These are phyloP conservation scores for Cutaneotrichosporon cavernicola DNA, from an alignment of 1,284 basidiomycete species.

Conservation along the genomic window DNA sequence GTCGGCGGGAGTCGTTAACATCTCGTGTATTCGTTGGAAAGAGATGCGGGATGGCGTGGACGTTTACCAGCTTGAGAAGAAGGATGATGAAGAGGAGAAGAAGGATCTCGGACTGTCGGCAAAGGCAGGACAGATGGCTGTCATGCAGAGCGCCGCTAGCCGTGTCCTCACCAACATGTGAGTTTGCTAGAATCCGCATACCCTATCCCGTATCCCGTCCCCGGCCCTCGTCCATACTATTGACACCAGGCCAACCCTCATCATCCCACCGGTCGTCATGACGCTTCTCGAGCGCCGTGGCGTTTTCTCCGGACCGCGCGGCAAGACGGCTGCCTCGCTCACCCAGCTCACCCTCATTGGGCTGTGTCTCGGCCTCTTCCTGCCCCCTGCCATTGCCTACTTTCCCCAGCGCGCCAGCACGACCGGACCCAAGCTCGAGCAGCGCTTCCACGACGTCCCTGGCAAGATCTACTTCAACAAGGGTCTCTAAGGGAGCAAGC, in stretches of 20 bases:
- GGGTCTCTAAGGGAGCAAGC: slow-evolving; percentile 47
- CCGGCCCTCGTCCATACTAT: neutral
- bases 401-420: slow-evolving; percentile 57
- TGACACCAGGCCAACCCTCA: slow-evolving; percentile 55
- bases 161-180: slow-evolving; percentile 59
- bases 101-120: slow-evolving; percentile 53
- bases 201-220: neutral
- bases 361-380: slow-evolving; percentile 56
- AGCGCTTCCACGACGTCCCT: slow-evolving; percentile 41
- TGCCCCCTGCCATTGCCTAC: slow-evolving; percentile 59
- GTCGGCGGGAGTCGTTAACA: slow-evolving; percentile 57
- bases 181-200: slow-evolving; percentile 19
- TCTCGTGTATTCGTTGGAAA: slow-evolving; percentile 60
- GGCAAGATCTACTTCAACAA: slow-evolving; percentile 58
- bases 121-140: slow-evolving; percentile 56
- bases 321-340: slow-evolving; percentile 37
- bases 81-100: slow-evolving; percentile 42
- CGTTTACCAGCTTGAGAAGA: slow-evolving; percentile 49
- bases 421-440: slow-evolving; percentile 50
- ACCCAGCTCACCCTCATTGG: slow-evolving; percentile 56
- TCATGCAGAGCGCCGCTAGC: slow-evolving; percentile 57
- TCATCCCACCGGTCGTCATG: slow-evolving; percentile 57
- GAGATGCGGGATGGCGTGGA: slow-evolving; percentile 59
- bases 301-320: slow-evolving; percentile 52
- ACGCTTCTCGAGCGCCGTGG: slow-evolving; percentile 53